Evolutionary conservation across 169 alveolate species (phyloP), one percentile per base, ranked within the genome.

Genomic region (Plasmodium chabaudi): DNA sequence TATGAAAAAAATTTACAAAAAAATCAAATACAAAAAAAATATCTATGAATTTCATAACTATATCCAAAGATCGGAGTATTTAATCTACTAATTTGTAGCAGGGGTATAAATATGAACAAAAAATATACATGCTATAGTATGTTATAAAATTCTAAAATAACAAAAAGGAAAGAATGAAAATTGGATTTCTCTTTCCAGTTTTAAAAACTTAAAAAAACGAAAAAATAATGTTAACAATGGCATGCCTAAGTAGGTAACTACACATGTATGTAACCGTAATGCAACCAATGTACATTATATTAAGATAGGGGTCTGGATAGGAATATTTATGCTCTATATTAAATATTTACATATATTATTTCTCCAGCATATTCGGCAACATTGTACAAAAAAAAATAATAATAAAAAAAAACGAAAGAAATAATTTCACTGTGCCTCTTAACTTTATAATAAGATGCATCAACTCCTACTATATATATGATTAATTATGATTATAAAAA

Each of bases 51-150:
- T 46, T 68, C 61, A 68, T 55, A 17, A 42, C 13, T 42, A 57
- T 9, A 61, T 21, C 21, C 21, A 61, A 71, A 71, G 53, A 71
- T 71, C 68, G 84, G 55, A 47, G 57, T 71, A 51, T 51, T 59
- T 9, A 71, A 9, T 19, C 61, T 51, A 71, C 67, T 39, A 19
- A 51, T 51, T 53, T 71, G 71, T 10, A 19, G 17, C 5, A 7
- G 84, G 51, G 46, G 84, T 23, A 51, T 71, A 71, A 71, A 53
- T 67, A 71, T 49, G 15, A 71, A 68, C 42, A 34, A 34, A 34
- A 34, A 34, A 34, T 34, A 34, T 34, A 34, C 42, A 34, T 34
- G 42, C 4, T 34, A 7, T 34, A 34, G 9, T 39, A 56, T 9
- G n/a, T 10, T 0, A 17, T 25, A n/a, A 47, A 67, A 42, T 39